Evolutionary conservation across 2,329 filamentous ascomycete genomes (phyloP).

Genomic region (Penicillium sp.): DNA sequence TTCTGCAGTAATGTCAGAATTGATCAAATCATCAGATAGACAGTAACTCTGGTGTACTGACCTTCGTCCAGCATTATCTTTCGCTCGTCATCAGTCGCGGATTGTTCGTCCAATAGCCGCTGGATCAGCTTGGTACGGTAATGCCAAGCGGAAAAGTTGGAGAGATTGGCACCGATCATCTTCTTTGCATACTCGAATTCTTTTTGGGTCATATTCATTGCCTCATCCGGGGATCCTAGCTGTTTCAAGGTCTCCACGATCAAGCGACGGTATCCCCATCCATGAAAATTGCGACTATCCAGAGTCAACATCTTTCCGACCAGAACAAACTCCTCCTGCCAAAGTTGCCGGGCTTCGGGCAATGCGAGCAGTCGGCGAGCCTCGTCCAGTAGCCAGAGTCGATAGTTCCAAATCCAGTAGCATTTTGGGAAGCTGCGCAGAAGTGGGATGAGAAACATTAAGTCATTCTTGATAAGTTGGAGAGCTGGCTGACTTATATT

Average conservation of each 20-base stretch:
- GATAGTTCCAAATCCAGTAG: constrained; percentile 99
- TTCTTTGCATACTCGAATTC: constrained; percentile 89
- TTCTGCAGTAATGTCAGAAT: constrained; percentile 52
- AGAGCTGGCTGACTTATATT: constrained; percentile 49
- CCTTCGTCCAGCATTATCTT: constrained; percentile 70
- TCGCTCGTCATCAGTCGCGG: constrained; percentile 62
- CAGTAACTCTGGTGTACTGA: constrained; percentile 30
- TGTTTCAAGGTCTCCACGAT: constrained; percentile 76
- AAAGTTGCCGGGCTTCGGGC: constrained; percentile 62
- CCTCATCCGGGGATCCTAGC: constrained; percentile 32
- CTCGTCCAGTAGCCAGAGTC: constrained; percentile 77
- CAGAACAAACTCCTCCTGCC: constrained; percentile 79
- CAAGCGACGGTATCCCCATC: constrained; percentile 85
- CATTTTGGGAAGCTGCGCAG: constrained; percentile 88
- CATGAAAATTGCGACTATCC: constrained; percentile 92
- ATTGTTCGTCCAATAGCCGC: constrained; percentile 68
- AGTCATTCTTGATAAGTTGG: constrained; percentile 65
- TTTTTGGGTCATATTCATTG: constrained; percentile 66
- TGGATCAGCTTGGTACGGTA: constrained; percentile 82
- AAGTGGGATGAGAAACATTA: constrained; percentile 79
- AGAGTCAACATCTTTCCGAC: constrained; percentile 83
- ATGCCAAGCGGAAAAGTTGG: constrained; percentile 98
- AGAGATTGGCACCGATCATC: constrained; percentile 82
- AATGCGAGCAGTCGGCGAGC: constrained; percentile 63
- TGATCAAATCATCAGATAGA: neutral